Base-by-base conservation (phyloP, 352 stramenopile species). In the Globisporangium solare region DNA sequence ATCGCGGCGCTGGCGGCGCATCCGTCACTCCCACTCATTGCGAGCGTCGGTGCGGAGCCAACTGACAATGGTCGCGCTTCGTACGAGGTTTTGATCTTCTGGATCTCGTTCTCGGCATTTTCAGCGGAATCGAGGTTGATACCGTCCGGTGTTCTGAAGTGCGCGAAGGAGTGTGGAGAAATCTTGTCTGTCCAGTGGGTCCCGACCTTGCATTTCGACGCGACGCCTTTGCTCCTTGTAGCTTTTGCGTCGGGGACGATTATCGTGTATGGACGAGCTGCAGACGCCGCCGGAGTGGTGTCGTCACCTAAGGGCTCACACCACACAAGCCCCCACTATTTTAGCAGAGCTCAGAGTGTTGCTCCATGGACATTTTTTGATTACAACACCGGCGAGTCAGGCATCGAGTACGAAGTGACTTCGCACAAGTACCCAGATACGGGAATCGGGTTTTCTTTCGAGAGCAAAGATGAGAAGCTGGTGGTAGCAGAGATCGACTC, bases 111-210 rank as follows among this genome's bases (percentile, higher is more conserved):
- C 56, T 91, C 84, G 0, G 79, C 81, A 4, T 92, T 94, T 60
- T 87, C 78, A n/a, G 79, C 73, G 6, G 76, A 90, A 41, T 86
- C 79, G n/a, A 67, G 83, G 10, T 64, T 94, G 21, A 83, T 94
- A 43, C 84, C 84, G 39, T 94, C 82, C 2, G 83, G 84, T 2
- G 83, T 91, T 6, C 57, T 94, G 22, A 66, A 71, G 11, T 89
- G 80, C 42, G 63, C 69, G 10, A 55, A 67, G 17, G 60, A 73
- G 11, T 66, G 64, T 45, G 78, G 74, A 1, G 66, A 82, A 1
- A 75, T 91, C 22, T 61, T 91, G 14, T 90, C 76, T n/a, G 69
- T 94, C 47, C 80, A 89, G 54, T 94, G 84, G 82, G 75, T 94
- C 24, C 78, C 81, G 15, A 92, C 82, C 11, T 60, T 79, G 10